Evolutionary conservation across 495 filamentous ascomycete genomes (phyloP).

Genomic region (Penicillium arizonense): DNA sequence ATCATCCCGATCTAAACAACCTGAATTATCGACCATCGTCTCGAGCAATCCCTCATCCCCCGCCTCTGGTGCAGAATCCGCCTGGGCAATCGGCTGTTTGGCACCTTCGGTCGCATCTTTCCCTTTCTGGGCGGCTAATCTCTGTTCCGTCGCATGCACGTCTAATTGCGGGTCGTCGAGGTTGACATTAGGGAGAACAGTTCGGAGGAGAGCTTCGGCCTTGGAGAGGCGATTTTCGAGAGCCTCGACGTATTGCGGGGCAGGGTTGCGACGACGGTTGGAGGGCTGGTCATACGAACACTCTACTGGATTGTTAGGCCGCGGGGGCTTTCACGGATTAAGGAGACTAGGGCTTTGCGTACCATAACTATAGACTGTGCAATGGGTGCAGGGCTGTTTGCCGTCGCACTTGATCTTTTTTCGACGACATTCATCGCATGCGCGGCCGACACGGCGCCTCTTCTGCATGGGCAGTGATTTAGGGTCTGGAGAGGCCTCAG

Average conservation of each 20-base stretch:
- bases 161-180: slow-evolving; percentile 81
- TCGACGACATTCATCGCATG: slow-evolving; percentile 92
- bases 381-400: slow-evolving; percentile 96
- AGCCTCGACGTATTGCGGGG: slow-evolving; percentile 92
- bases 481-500: slow-evolving; percentile 26
- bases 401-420: slow-evolving; percentile 99
- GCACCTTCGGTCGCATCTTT: slow-evolving; percentile 16
- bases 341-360: slow-evolving; percentile 31
- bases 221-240: slow-evolving; percentile 81
- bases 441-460: slow-evolving; percentile 81
- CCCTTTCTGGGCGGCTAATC: slow-evolving; percentile 30
- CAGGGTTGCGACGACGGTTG: slow-evolving; percentile 89
- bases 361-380: slow-evolving; percentile 98
- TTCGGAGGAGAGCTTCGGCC: slow-evolving; percentile 75
- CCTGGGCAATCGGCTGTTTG: slow-evolving; percentile 7
- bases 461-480: slow-evolving; percentile 71
- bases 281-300: slow-evolving; percentile 99
- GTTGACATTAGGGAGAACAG: slow-evolving; percentile 82
- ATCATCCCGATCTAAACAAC: slow-evolving; percentile 88
- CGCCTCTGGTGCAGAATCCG: slow-evolving; percentile 23
- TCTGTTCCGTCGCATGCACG: slow-evolving; percentile 56
- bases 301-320: slow-evolving; percentile 57
- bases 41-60: slow-evolving; percentile 78
- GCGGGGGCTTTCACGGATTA: not conserved
- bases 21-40: slow-evolving; percentile 92